Percentiles rank a stretch among this genome's conserved stretches.
Evolutionary conservation across 176 grass and related monocot species (phyloP).

Genomic region (Carex myosuroides): DNA sequence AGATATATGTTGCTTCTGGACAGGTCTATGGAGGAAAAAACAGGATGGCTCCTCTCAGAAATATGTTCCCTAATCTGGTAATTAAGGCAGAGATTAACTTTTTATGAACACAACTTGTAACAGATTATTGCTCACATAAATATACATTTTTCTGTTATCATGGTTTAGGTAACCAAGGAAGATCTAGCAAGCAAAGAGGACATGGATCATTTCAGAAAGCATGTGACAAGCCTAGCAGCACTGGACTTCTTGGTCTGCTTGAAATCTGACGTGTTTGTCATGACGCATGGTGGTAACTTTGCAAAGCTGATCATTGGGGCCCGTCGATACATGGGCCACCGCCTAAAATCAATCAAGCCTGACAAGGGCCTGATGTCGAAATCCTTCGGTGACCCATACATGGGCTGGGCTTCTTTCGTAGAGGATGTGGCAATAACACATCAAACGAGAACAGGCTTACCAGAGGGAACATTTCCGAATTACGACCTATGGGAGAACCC

Average conservation of each 20-base stretch:
- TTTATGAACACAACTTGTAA: neutral
- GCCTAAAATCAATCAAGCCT: constrained; percentile 92
- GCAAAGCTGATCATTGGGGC: constrained; percentile 88
- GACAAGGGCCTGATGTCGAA: constrained; percentile 94
- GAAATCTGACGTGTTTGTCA: constrained; percentile 88
- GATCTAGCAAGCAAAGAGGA: constrained; percentile 81
- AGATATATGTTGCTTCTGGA: constrained; percentile 97
- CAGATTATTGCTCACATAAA: neutral
- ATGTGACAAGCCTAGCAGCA: constrained; percentile 88
- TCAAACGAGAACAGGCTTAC: constrained; percentile 80
- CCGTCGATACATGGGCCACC: constrained; percentile 78
- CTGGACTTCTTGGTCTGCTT: constrained; percentile 91
- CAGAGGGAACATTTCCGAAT: constrained; percentile 78
- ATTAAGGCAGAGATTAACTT: no score
- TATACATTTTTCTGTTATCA: constrained; percentile 7
- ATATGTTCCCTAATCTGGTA: constrained; percentile 97
- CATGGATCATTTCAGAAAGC: constrained; percentile 91
- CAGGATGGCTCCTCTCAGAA: constrained; percentile 80
- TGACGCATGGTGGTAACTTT: constrained; percentile 95
- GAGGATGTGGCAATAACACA: constrained; percentile 83
- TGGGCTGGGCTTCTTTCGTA: constrained; percentile 80
- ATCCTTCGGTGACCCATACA: constrained; percentile 80
- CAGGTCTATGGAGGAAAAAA: constrained; percentile 92
- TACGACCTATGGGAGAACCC: constrained; percentile 99
- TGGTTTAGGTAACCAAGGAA: constrained; percentile 75